Evolutionary conservation across 306 rosid genomes (phyloP).

Genomic region (Pyrus betulifolia): DNA sequence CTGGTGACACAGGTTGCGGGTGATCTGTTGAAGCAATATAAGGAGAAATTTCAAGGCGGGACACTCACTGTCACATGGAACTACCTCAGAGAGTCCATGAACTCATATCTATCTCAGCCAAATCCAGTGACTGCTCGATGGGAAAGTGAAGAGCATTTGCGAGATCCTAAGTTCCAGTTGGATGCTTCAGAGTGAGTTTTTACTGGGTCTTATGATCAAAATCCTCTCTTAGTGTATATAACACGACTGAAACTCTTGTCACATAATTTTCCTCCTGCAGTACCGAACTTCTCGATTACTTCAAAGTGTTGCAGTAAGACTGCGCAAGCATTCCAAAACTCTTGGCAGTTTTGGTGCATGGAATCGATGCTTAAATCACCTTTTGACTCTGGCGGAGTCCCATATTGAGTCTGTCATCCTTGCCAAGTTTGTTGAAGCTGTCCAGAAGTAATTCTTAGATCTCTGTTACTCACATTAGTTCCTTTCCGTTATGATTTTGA

Average conservation of each 20-base stretch:
- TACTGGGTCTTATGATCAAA: slow-evolving; percentile 2
- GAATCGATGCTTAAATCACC: slow-evolving; percentile 98
- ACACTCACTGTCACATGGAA: slow-evolving; percentile 85
- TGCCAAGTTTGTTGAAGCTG: slow-evolving; percentile 79
- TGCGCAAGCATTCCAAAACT: slow-evolving; percentile 73
- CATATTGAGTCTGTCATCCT: slow-evolving; percentile 90
- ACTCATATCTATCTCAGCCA: slow-evolving; percentile 82
- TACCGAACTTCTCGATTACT: slow-evolving; percentile 91
- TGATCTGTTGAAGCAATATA: slow-evolving; percentile 82
- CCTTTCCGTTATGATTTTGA: not conserved
- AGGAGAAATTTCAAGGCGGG: slow-evolving; percentile 82
- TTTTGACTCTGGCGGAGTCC: slow-evolving; percentile 88
- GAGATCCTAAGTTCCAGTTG: slow-evolving; percentile 89
- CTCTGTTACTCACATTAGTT: slow-evolving; percentile 3
- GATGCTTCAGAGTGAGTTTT: slow-evolving; percentile 93
- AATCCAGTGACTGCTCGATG: slow-evolving; percentile 90
- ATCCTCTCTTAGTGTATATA: not conserved
- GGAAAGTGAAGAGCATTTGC: slow-evolving; percentile 80
- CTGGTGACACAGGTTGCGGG: slow-evolving; percentile 61
- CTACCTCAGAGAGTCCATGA: slow-evolving; percentile 89
- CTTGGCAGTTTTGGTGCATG: slow-evolving; percentile 92
- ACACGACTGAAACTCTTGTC: not conserved
- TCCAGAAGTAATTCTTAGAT: slow-evolving; percentile 50
- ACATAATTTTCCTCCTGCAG: slow-evolving; percentile 34
- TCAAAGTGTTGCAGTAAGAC: slow-evolving; percentile 82